phyloP scores from a whole-genome alignment of 306 rosid genomes.

The Cajanus cajan region DNA sequence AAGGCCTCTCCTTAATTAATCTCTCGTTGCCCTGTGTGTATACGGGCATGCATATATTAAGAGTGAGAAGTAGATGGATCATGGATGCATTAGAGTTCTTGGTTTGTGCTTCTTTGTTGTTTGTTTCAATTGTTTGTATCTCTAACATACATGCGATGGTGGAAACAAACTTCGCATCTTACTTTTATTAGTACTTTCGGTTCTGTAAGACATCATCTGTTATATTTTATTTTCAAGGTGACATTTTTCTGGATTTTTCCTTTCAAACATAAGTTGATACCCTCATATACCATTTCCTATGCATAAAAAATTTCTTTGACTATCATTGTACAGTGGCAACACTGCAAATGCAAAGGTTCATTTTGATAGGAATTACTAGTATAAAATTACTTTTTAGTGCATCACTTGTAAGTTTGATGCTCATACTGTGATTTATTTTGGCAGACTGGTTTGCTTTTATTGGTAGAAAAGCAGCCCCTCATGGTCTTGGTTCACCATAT shows the following conservation, averaged over 20 bases:
- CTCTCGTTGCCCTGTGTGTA: background rate
- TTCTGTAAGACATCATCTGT: background rate
- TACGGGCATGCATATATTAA: background rate
- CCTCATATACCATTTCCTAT: background rate
- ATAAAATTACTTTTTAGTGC: slow-evolving; percentile 17
- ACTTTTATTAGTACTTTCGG: background rate
- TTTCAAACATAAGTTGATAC: background rate
- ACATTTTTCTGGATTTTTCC: background rate
- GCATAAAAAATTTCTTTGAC: background rate
- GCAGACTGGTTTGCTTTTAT: slow-evolving; percentile 94
- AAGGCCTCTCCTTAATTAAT: slow-evolving; percentile 22
- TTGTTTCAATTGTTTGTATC: slow-evolving; percentile 13
- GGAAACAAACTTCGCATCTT: slow-evolving; percentile 17
- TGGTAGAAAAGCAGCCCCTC: slow-evolving; percentile 66
- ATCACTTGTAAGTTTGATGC: slow-evolving; percentile 20
- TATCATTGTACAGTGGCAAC: background rate
- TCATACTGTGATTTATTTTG: slow-evolving; percentile 38
- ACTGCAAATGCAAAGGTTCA: slow-evolving; percentile 14
- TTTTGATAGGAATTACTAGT: slow-evolving; percentile 21
- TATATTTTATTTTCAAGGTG: slow-evolving; percentile 16
- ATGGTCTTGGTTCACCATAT: slow-evolving; percentile 79
- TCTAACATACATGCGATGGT: slow-evolving; percentile 11
- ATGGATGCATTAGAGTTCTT: background rate
- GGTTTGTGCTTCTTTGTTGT: slow-evolving; percentile 13
- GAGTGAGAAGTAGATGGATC: slow-evolving; percentile 6